Evolutionary conservation across 805 yeast genomes (phyloP), one percentile per base, ranked within the genome.

Genomic region (Myxozyma monticola): DNA sequence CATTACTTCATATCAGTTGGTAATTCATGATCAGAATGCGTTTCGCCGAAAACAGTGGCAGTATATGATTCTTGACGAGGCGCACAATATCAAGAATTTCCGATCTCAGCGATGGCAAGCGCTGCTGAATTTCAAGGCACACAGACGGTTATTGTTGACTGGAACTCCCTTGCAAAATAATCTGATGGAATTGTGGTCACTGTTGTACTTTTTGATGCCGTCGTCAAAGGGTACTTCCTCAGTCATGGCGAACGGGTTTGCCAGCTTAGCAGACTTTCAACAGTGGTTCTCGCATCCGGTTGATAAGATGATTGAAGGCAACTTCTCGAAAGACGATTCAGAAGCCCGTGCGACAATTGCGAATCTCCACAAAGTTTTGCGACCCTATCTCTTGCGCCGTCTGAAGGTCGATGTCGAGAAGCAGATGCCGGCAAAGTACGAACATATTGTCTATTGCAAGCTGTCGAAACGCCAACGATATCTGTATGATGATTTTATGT

Each of bases 81-180:
- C 99, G 0, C 99, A 93, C 67, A 93, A 93, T 62, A 93, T 93
- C 71, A 93, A 93, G 66, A 93, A 93, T 62, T 93, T 93, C 71
- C 76, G 96, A 60, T 91, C 98, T 0, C 93, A 91, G 51, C 79
- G 99, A 60, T 93, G 99, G 99, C 93, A 87, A 71, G 95, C 98
- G 0, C 72, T 93, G 45, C 73, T 93, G 58, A 95, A 95, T 66
- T 93, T 93, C 72, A 93, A 91, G 62, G 87, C 98, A 1, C 91
- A 85, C 62, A 79, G 95, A 65, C 77, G 99, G 55, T 71, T 93
- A 43, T 71, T 93, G 47, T 72, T 93, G 42, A 93, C 99, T 0
- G 99, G 99, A 73, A 93, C 99, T 0, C 99, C 99, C 1, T 72
- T 93, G 45, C 99, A 93, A 65, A 93, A 93, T 63, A 93, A 91